Conservation (phyloP, 768 basidiomycete genomes). For the Termitomyces sp. region DNA sequence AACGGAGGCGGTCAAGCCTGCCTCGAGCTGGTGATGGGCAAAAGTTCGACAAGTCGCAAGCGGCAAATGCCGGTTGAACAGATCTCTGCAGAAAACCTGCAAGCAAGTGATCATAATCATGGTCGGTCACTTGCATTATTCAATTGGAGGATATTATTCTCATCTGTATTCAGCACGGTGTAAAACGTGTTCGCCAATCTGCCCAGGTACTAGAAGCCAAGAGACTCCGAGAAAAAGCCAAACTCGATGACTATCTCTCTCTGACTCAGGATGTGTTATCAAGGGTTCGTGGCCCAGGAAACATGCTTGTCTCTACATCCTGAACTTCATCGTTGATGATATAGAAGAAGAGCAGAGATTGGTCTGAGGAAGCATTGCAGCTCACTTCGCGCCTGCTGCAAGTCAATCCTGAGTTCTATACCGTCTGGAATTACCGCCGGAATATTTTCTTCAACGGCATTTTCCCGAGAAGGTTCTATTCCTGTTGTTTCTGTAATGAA, state of each 20-base stretch:
- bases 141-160: not conserved
- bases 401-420: conserved; percentile 93
- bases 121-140: conserved; percentile 13
- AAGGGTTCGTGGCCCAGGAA: conserved; percentile 42
- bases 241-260: conserved; percentile 72
- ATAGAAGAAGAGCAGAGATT: conserved; percentile 71
- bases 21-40: not conserved
- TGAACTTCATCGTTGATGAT: conserved; percentile 5
- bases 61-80: conserved; percentile 1
- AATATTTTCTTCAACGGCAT: conserved; percentile 70
- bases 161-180: conserved; percentile 52
- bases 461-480: conserved; percentile 58
- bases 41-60: not conserved
- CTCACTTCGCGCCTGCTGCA: conserved; percentile 75
- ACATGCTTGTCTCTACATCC: conserved; percentile 7
- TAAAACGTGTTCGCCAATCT: conserved; percentile 60
- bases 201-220: conserved; percentile 62
- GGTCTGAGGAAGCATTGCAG: conserved; percentile 70
- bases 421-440: conserved; percentile 93
- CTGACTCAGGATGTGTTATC: conserved; percentile 61
- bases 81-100: conserved; percentile 7
- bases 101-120: not conserved
- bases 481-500: conserved; percentile 7
- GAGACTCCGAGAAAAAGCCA: conserved; percentile 66
- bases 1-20: not conserved